Base-by-base conservation (phyloP, 306 rosid species). In the Cucurbita argyrosperma region DNA sequence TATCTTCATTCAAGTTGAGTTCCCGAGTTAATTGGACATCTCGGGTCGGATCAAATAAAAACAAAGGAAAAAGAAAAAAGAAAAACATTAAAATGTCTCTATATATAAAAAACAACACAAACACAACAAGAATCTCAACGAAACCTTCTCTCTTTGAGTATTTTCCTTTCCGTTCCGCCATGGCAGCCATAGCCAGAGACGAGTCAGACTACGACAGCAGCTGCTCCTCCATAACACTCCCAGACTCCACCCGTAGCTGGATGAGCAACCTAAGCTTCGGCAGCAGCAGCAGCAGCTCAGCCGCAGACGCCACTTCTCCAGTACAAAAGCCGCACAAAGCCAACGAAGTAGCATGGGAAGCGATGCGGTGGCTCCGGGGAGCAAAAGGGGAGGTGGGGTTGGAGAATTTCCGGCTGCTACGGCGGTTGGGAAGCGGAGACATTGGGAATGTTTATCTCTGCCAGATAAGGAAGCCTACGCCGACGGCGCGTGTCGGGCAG, bases 381-480 rank as follows among this genome's bases (percentile, higher is more conserved):
- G 76, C 84, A 18, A 83, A 85, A 39, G 99, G 96, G 13, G 83
- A 78, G 4, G 84, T 94, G 6, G 91, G 92, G 18, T 89, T 94
- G 12, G 95, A 94, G 76, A 90, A 94, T 50, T 94, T 94, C 77
- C 83, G 86, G 2, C 91, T 94, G 18, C 80, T 94, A 1, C 90
- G 95, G 10, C 87, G 97, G 2, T 82, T 94, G 0, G 99, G 97
- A 6, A 88, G 97, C 45, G 97, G 99, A 1, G 99, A 94, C 82
- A 78, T 94, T 8, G 99, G 99, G 11, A 88, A 88, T 72, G 99
- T 94, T 4, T 94, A 94, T 74, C 95, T 94, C 3, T 94, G 99
- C 79, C 89, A 91, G 86, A 88, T 94, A 75, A 82, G 97, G 49
- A 93, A 86, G 84, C 90, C 90, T 0, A 77, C 79, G 42, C 35